A percentile compares a stretch with the other conserved stretches of the same genome.
Conservation (phyloP, 768 basidiomycete species). For the Lactifluus piperatus region DNA sequence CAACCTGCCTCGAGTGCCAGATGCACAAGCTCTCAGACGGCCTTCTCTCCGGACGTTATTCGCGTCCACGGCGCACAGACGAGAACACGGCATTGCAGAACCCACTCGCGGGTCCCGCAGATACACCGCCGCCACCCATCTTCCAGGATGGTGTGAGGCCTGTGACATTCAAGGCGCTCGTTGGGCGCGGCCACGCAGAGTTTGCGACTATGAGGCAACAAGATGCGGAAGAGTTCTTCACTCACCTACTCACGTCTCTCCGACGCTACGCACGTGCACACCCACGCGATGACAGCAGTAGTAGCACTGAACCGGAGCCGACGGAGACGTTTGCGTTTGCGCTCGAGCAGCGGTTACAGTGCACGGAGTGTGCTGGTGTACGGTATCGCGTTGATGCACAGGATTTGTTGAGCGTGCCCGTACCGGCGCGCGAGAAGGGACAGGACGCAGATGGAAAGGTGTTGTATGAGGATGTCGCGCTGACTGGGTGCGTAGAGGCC, state of each 20-base stretch:
- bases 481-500: conserved; percentile 53
- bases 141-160: conserved; percentile 87
- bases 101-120: conserved; percentile 24
- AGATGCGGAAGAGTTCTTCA: conserved; percentile 92
- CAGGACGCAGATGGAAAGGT: conserved; percentile 53
- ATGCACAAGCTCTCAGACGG: conserved; percentile 90
- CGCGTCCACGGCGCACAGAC: conserved; percentile 42
- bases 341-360: conserved; percentile 83
- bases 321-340: conserved; percentile 74
- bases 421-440: conserved; percentile 55
- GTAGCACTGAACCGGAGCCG: conserved; percentile 38
- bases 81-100: conserved; percentile 23
- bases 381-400: conserved; percentile 69
- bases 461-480: conserved; percentile 50
- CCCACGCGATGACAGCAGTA: not conserved
- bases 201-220: conserved; percentile 97
- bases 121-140: conserved; percentile 35
- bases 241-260: conserved; percentile 66
- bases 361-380: conserved; percentile 67
- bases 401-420: conserved; percentile 73
- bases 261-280: conserved; percentile 53
- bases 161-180: conserved; percentile 73
- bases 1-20: conserved; percentile 90
- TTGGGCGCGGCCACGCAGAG: conserved; percentile 89
- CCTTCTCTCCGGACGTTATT: conserved; percentile 86